A percentile compares a stretch with the other conserved stretches of the same genome.
Evolutionary conservation across 164 flowering plant genomes (phyloP).

Genomic region (Berberis vulgaris): DNA sequence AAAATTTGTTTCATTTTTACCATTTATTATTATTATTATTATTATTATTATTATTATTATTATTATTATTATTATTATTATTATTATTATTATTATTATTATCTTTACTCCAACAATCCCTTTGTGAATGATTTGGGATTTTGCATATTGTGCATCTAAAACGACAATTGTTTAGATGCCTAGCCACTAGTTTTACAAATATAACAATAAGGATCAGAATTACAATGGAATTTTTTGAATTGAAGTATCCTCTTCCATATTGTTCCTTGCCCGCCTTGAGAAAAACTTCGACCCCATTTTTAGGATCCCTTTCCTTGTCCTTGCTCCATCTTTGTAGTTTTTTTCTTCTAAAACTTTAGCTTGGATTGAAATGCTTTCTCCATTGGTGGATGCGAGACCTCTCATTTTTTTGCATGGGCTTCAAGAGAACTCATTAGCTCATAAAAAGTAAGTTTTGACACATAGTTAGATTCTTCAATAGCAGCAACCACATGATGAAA

Average conservation of each 20-base stretch:
- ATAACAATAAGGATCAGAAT: background rate
- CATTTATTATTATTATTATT: too few species aligned
- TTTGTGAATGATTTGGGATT: background rate
- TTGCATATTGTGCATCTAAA: background rate
- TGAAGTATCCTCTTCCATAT: too few species aligned
- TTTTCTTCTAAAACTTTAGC: too few species aligned
- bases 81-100: too few species aligned
- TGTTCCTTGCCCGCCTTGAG: too few species aligned
- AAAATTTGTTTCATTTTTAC: background rate
- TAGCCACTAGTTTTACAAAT: slow-evolving; percentile 7
- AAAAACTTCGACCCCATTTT: background rate
- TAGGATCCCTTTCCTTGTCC: too few species aligned
- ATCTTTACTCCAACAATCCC: background rate
- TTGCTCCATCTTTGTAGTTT: too few species aligned
- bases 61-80: too few species aligned
- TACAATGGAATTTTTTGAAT: too few species aligned
- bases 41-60: too few species aligned
- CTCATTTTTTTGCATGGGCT: background rate
- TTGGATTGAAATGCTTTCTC: too few species aligned
- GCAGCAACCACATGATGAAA: slow-evolving; percentile 8
- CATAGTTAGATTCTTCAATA: slow-evolving; percentile 14
- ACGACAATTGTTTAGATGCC: background rate
- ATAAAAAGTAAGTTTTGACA: background rate
- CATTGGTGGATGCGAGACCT: background rate
- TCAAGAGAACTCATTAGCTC: slow-evolving; percentile 9